Percentiles rank a stretch among this genome's conserved stretches.
Conservation (phyloP, 2,329 filamentous ascomycete species). For the Cylindrodendrum hubeiense region DNA sequence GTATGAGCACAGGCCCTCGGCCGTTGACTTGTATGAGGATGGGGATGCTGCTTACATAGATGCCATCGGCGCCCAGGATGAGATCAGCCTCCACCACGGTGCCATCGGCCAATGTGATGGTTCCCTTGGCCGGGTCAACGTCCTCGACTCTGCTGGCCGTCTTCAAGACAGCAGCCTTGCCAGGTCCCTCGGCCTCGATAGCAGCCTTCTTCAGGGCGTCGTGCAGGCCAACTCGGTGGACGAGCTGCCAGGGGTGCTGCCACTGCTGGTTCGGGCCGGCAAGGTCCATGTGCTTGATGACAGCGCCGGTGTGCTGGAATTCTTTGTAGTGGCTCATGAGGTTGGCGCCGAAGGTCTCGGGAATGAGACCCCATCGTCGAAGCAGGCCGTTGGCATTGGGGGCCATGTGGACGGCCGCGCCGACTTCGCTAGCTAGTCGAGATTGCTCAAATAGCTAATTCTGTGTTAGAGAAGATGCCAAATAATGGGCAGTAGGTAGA, state of each 20-base stretch:
- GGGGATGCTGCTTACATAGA: conserved; percentile 51
- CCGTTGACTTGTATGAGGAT: neutral
- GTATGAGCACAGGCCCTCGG: neutral
- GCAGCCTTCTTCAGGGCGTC: conserved; percentile 60
- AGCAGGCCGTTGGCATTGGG: conserved; percentile 73
- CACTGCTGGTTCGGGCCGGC: conserved; percentile 53
- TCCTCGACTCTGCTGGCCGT: conserved; percentile 57
- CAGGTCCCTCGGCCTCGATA: conserved; percentile 50
- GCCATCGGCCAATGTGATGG: conserved; percentile 59
- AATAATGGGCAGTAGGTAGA: neutral
- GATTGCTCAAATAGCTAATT: conserved; percentile 68
- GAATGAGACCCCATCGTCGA: conserved; percentile 52
- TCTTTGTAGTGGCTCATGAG: conserved; percentile 49
- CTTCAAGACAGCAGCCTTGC: conserved; percentile 52
- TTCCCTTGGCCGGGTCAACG: conserved; percentile 55
- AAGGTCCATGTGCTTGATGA: conserved; percentile 51
- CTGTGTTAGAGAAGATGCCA: conserved; percentile 28
- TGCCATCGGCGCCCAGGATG: conserved; percentile 67
- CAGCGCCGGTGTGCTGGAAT: conserved; percentile 51
- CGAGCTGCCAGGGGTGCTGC: conserved; percentile 63
- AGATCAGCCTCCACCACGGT: conserved; percentile 59
- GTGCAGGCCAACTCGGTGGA: conserved; percentile 65
- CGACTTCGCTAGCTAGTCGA: conserved; percentile 66
- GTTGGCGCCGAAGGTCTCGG: conserved; percentile 55
- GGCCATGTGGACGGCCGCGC: conserved; percentile 71